Evolutionary conservation across 441 rosid genomes (phyloP), one percentile per base, ranked within the genome.

Genomic region (Metrosideros polymorpha): DNA sequence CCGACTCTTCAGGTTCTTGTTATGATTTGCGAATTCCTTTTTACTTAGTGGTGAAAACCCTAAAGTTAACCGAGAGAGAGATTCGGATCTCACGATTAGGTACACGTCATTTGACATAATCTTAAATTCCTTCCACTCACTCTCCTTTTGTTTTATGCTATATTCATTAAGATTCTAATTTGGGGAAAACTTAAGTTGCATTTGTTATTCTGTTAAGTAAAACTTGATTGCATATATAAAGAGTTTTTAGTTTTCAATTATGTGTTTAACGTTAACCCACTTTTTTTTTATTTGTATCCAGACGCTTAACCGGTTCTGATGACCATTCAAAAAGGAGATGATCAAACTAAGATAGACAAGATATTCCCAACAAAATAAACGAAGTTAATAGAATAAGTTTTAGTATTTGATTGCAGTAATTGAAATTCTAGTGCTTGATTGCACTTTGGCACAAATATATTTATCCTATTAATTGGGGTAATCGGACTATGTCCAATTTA

Each of bases 371-470:
- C 52, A 50, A 15, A 15, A 50, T 13, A 47, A 10, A 47, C 50
- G 12, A 2, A 47, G 50, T 47, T 50, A 50, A 50, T 13, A 5
- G 1, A 9, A 5, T 55, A 9, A 55, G 27, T 32, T 35, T 18
- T 22, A 66, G 9, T 1, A 18, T 66, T 19, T 66, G 1, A 66
- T 9, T 35, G 12, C 25, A 9, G 32, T 19, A 32, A 66, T 2
- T 0, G 0, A 18, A 66, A 0, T 24, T 32, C 12, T 35, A 66
- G 25, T 9, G 7, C 7, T 35, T 1, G 6, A 35, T 5, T 35
- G 45, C 12, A 35, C 42, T 0, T 66, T 18, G 45, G 25, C 3
- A 12, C 27, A 35, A 66, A 19, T 19, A 27, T 0, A 22, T 66
- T 35, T 66, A 12, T 35, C 24, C 45, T 4, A 9, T 32, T 9